Base-by-base conservation (phyloP, 2,329 filamentous ascomycete genomes). In the Penicillium sp. region DNA sequence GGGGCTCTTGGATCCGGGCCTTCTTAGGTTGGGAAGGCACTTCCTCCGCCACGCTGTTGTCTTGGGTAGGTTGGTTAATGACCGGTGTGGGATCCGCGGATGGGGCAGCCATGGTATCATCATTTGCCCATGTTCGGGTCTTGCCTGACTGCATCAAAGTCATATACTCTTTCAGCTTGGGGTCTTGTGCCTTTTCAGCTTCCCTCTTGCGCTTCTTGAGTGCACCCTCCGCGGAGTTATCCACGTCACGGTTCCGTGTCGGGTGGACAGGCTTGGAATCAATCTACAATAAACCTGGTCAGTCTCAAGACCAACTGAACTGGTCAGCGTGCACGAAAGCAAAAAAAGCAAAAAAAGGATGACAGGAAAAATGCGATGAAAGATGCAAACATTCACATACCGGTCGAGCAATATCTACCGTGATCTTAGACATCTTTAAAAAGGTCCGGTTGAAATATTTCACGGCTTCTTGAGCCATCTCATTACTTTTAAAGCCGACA, bases 371-470 rank as follows among this genome's bases (percentile, higher is more conserved):
- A 61, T 27, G 21, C 16, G 37, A 54, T 49, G 44, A 57, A 51
- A 14, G 31, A 51, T 37, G 48, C 47, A 39, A 49, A 13, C 13
- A 10, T 49, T 33, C 52, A 76, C 84, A 72, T 79, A 96, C 90
- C 58, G 95, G 89, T 73, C 85, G 88, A 55, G 95, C 95, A 70
- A 95, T 79, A 78, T 97, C 93, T 60, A 97, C 95, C 29, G 83
- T 84, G 68, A 99, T 92, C 79, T 89, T 96, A 56, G 93, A 96
- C 90, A 97, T 95, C 67, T 92, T 91, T 68, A 99, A 91, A 77
- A 92, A 99, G 62, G 93, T 89, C 73, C 86, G 91, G 81, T 99
- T 93, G 82, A 97, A 97, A 80, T 96, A 96, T 76, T 90, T 93
- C 73, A 96, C 90, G 45, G 95, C 93, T 70, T 87, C 85, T 56